Base-by-base conservation (phyloP, 31 red algal genomes). In the Odonthalia washingtoniensis region DNA sequence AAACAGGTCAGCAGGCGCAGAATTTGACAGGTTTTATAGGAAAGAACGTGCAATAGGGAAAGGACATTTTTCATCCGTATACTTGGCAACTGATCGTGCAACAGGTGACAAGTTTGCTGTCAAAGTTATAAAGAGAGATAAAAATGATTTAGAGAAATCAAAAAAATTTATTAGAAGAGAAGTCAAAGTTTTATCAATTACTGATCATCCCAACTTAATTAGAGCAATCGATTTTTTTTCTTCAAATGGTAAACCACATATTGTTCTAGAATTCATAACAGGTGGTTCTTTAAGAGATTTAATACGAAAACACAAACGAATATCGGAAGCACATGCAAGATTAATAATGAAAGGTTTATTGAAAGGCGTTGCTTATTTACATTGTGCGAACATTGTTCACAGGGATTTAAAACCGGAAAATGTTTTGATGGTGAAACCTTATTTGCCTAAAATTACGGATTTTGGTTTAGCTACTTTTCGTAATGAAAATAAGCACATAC, bases 381-480 rank as follows among this genome's bases (percentile, higher is more conserved):
- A 96, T 76, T 77, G 76, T 24, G 62, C 78, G n/a, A 85, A 90
- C 42, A 93, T 96, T 73, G 83, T 96, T 18, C 95, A 96, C 80
- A 77, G 95, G 24, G 95, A 96, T 46, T 82, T 96, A 34, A 96
- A 96, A 83, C 87, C 95, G 35, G 88, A 93, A 73, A 96, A 96
- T 70, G 52, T 96, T 34, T 65, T 96, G 33, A 82, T 96, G 78
- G 84, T 76, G 40, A 65, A 72, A n/a, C 62, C 57, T 4, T 78
- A 80, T 16, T 46, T 80, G 17, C 80, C 82, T 2, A 92, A 92
- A 33, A 83, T 96, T 32, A 91, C 87, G 18, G 95, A 96, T 73
- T 96, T 96, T 93, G 95, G 95, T 27, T 37, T 94, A 42, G 79
- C 85, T 43, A 90, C 86, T 3, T 89, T 90, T 61, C 57, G 72